Evolutionary conservation across 2,329 filamentous ascomycete species (phyloP).

Genomic region (Oidium heveae): DNA sequence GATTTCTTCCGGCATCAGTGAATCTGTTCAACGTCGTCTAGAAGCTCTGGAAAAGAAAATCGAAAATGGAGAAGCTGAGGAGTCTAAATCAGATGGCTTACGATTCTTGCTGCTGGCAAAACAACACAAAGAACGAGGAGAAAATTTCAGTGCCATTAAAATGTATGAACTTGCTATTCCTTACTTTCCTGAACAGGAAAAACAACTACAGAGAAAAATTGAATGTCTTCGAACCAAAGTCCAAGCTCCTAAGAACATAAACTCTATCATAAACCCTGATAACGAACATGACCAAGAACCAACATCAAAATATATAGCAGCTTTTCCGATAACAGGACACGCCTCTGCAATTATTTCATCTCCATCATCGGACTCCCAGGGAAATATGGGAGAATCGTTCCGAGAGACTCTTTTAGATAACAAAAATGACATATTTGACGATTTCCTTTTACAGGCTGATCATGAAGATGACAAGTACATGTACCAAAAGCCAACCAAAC

Average conservation of each 20-base stretch:
- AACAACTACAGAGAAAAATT: constrained; percentile 41
- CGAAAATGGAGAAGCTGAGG: constrained; percentile 37
- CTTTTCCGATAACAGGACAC: background rate
- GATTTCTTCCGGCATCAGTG: constrained; percentile 33
- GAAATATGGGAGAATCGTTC: background rate
- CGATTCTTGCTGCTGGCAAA: constrained; percentile 75
- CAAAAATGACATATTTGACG: background rate
- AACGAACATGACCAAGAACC: background rate
- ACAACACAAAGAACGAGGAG: constrained; percentile 64
- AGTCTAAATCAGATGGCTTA: constrained; percentile 55
- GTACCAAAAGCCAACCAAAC: background rate
- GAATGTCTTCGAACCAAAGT: constrained; percentile 31
- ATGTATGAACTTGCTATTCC: constrained; percentile 72
- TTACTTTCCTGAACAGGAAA: constrained; percentile 67
- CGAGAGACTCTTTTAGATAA: background rate
- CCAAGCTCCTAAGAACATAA: constrained; percentile 14
- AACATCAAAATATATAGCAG: background rate
- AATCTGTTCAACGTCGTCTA: constrained; percentile 55
- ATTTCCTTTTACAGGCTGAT: background rate
- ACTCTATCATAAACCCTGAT: background rate
- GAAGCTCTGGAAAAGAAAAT: constrained; percentile 74
- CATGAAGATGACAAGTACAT: background rate
- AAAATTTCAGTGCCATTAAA: constrained; percentile 50
- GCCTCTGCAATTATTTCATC: background rate
- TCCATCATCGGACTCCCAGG: background rate